Conservation (phyloP, 2,329 filamentous ascomycete species). For the Daldinia sp. region DNA sequence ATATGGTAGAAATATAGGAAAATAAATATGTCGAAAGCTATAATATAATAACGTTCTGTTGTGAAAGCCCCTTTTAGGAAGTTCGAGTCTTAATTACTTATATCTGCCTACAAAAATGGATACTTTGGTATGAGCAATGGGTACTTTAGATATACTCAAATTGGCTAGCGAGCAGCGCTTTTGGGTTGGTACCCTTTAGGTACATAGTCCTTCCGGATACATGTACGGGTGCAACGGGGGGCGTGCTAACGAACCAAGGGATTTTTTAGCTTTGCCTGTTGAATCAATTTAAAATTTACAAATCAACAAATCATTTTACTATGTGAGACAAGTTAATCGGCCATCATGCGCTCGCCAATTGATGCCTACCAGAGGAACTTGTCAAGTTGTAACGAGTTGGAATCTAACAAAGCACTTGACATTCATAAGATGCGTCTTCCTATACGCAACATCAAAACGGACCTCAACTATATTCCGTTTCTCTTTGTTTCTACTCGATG, state of each 20-base stretch:
- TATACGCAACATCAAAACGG: not conserved
- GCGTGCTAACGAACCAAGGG: conserved; percentile 2
- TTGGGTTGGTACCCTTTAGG: not conserved
- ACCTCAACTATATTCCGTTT: not conserved
- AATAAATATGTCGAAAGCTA: not conserved
- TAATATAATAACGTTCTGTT: not conserved
- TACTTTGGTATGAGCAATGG: too few species aligned
- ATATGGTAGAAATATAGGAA: not conserved
- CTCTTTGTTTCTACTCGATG: conserved; percentile 32
- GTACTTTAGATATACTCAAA: not conserved
- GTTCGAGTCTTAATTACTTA: not conserved
- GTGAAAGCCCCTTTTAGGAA: not conserved
- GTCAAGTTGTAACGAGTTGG: not conserved
- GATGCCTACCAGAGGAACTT: conserved; percentile 12
- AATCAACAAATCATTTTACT: not conserved
- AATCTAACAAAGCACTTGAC: not conserved
- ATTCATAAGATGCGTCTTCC: conserved; percentile 10
- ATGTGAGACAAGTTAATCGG: conserved; percentile 3
- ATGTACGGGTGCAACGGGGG: not conserved
- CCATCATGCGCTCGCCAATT: not conserved
- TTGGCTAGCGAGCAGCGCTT: too few species aligned
- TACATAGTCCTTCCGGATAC: not conserved
- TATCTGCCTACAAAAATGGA: not conserved
- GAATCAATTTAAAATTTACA: not conserved
- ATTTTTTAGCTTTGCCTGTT: conserved; percentile 8